phyloP scores from a whole-genome alignment of 768 basidiomycete species.

The Amanita pseudoporphyria region DNA sequence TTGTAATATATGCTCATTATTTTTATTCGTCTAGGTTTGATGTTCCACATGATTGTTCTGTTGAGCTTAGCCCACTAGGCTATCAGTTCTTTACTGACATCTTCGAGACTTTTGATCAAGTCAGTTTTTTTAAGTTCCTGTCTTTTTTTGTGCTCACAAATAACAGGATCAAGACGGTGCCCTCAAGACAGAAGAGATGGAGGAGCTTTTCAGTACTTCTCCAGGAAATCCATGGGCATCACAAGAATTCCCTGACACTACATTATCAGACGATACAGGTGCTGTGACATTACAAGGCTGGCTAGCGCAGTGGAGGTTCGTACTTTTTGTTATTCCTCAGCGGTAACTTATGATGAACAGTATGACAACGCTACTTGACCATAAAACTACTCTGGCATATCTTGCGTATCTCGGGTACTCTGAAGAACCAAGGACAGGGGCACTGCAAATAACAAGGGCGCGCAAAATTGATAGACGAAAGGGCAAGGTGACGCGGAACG shows the following conservation, averaged over 20 bases:
- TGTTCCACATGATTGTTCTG: conserved; percentile 87
- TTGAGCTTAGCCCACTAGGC: conserved; percentile 88
- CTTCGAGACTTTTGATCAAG: conserved; percentile 94
- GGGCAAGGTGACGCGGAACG: conserved; percentile 83
- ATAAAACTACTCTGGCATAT: conserved; percentile 85
- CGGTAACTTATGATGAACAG: conserved; percentile 28
- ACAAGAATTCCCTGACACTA: conserved; percentile 88
- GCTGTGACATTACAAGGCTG: conserved; percentile 95
- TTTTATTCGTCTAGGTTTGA: conserved; percentile 59
- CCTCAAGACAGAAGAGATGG: conserved; percentile 70
- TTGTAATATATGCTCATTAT: not conserved
- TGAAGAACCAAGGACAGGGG: conserved; percentile 66
- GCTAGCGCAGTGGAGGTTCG: conserved; percentile 96
- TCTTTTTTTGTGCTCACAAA: not conserved
- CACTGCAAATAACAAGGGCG: conserved; percentile 77
- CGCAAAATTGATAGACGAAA: conserved; percentile 80
- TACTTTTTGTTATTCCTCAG: conserved; percentile 7
- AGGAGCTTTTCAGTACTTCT: conserved; percentile 86
- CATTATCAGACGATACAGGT: conserved; percentile 77
- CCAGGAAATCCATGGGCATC: conserved; percentile 95
- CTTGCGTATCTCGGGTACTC: conserved; percentile 94
- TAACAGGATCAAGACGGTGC: conserved; percentile 90
- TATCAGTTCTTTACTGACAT: conserved; percentile 97
- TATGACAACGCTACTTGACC: conserved; percentile 96
- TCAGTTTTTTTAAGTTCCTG: conserved; percentile 15